Conservation (phyloP, 2,329 filamentous ascomycete species). For the Aureobasidium sp. region DNA sequence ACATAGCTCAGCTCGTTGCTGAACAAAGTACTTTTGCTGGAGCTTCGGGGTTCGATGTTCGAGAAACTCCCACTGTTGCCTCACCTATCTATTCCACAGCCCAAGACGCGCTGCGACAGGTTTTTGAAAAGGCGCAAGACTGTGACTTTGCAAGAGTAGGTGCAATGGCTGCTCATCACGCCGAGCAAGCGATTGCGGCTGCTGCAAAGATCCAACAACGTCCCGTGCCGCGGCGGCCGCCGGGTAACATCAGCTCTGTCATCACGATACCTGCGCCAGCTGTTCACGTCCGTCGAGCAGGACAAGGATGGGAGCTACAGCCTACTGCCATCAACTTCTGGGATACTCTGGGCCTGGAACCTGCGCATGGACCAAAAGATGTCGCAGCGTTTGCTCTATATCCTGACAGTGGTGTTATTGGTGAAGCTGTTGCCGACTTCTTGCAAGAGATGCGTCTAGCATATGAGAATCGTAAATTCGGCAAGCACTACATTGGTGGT, state of each 20-base stretch:
- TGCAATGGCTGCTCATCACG: slow-evolving; percentile 18
- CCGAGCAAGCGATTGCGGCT: slow-evolving; percentile 4
- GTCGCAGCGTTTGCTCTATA: slow-evolving; percentile 63
- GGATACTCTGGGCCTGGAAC: slow-evolving; percentile 70
- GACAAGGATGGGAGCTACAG: slow-evolving; percentile 62
- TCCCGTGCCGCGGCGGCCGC: slow-evolving; percentile 20
- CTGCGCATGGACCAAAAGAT: slow-evolving; percentile 63
- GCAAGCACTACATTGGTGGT: slow-evolving; percentile 46
- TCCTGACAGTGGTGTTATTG: slow-evolving; percentile 56
- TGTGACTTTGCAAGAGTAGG: slow-evolving; percentile 22
- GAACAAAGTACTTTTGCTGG: slow-evolving; percentile 21
- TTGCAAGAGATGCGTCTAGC: slow-evolving; percentile 58
- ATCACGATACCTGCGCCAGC: slow-evolving; percentile 61
- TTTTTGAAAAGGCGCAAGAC: slow-evolving; percentile 14
- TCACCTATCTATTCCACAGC: neutral
- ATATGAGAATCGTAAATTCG: slow-evolving; percentile 68
- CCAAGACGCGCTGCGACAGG: slow-evolving; percentile 9
- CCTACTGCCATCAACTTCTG: slow-evolving; percentile 70
- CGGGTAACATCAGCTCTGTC: slow-evolving; percentile 20
- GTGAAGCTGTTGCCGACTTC: slow-evolving; percentile 54
- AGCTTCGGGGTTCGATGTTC: neutral
- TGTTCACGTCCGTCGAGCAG: slow-evolving; percentile 62
- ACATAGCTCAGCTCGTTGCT: slow-evolving; percentile 25
- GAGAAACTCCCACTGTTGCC: neutral
- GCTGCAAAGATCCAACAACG: slow-evolving; percentile 20